Evolutionary conservation across 495 filamentous ascomycete genomes (phyloP).

Genomic region (Oleoguttula mirabilis): DNA sequence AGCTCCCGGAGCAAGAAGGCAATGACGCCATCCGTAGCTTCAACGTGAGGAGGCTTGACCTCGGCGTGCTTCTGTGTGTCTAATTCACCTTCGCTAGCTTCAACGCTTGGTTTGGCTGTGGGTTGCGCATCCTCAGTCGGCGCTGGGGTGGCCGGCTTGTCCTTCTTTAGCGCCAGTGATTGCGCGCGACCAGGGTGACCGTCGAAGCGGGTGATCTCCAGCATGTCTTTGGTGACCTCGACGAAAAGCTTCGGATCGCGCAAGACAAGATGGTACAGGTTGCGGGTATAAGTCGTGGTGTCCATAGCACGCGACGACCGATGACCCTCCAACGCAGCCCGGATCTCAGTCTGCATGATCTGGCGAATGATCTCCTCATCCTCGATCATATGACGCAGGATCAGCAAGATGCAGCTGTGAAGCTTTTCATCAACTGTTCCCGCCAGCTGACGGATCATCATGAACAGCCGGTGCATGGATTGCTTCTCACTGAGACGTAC

Average conservation of each 20-base stretch:
- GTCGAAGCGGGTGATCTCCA: slow-evolving; percentile 56
- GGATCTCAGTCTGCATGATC: slow-evolving; percentile 87
- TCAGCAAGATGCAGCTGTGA: slow-evolving; percentile 69
- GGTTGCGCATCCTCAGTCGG: not conserved
- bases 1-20: slow-evolving; percentile 93
- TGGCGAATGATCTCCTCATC: slow-evolving; percentile 83
- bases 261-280: slow-evolving; percentile 69
- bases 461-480: slow-evolving; percentile 78
- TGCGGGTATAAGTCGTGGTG: slow-evolving; percentile 57
- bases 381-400: slow-evolving; percentile 86
- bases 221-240: slow-evolving; percentile 75
- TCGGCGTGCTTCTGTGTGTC: slow-evolving; percentile 50
- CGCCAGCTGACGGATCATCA: slow-evolving; percentile 86
- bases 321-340: slow-evolving; percentile 47
- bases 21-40: slow-evolving; percentile 90
- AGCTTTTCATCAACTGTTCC: slow-evolving; percentile 62
- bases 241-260: slow-evolving; percentile 81
- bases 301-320: slow-evolving; percentile 56
- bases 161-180: slow-evolving; percentile 46
- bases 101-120: slow-evolving; percentile 26
- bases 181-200: slow-evolving; percentile 42
- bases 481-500: slow-evolving; percentile 68
- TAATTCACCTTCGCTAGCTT: slow-evolving; percentile 25
- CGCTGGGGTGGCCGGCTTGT: slow-evolving; percentile 26
- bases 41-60: slow-evolving; percentile 70